Evolutionary conservation across 306 rosid genomes (phyloP), one percentile per base, ranked within the genome.

Genomic region (Myrica gale): DNA sequence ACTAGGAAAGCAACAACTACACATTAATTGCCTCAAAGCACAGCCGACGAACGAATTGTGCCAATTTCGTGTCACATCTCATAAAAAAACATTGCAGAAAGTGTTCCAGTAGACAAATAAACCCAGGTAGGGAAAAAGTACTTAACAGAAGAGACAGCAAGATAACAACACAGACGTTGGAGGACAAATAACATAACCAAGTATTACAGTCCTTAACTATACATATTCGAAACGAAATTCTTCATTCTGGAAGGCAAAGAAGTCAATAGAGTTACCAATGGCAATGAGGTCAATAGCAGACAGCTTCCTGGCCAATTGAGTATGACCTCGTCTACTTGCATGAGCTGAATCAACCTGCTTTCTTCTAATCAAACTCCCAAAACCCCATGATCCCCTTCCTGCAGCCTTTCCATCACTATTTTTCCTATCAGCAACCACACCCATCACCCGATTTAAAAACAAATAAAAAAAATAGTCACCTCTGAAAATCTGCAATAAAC

Each of bases 321-420:
- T 76, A 66, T 74, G 86, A 68, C 75, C 81, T 70, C 78, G 77
- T 11, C 65, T 51, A 67, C 75, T 86, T 8, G 11, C 26, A 74
- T 80, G 84, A 58, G 76, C 84, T 43, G 92, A 90, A 86, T 90
- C 96, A 76, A 90, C 96, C 79, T 80, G 89, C 68, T 90, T 90
- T 65, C 89, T 86, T 55, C 92, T 80, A 74, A 88, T 73, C 47
- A 86, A 83, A 74, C 88, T 85, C 82, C 90, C 78, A 76, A 85
- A 74, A 5, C 80, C 86, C 56, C 80, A 15, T 6, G 69, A 65
- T 76, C 63, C 66, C 21, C 52, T 70, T 73, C 80, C 69, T 63
- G 75, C 76, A 62, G 17, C 79, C 56, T 61, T 76, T 12, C 68
- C 81, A 44, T 39, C 44, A 51, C 56, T 63, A 52, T 57, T 74